Percentiles rank a stretch among this genome's conserved stretches.
Conservation (phyloP, 805 yeast species). For the Kluyveromyces dobzhanskii region DNA sequence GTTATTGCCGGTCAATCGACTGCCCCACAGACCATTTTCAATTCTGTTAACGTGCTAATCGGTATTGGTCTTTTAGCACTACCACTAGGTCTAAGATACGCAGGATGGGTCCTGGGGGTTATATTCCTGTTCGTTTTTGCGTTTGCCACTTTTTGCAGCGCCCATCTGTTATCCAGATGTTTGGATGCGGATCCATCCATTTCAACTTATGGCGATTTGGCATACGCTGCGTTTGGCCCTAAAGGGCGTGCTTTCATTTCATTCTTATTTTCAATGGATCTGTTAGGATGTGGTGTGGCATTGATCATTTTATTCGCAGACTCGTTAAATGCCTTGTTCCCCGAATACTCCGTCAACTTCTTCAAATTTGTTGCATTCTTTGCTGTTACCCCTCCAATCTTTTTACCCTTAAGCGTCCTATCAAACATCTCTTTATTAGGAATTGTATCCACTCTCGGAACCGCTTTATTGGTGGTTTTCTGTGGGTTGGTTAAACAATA, state of each 20-base stretch:
- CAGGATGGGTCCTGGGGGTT: slow-evolving; percentile 67
- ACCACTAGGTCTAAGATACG: slow-evolving; percentile 57
- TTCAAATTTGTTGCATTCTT: slow-evolving; percentile 65
- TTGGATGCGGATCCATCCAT: slow-evolving; percentile 74
- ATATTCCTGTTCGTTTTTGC: slow-evolving; percentile 55
- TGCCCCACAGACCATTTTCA: slow-evolving; percentile 67
- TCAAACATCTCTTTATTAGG: slow-evolving; percentile 66
- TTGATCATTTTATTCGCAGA: slow-evolving; percentile 78
- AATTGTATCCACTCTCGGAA: slow-evolving; percentile 57
- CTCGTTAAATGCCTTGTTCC: slow-evolving; percentile 64
- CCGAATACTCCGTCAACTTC: slow-evolving; percentile 40
- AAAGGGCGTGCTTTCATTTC: slow-evolving; percentile 69
- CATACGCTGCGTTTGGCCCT: slow-evolving; percentile 77
- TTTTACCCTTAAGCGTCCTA: slow-evolving; percentile 64
- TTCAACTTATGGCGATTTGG: slow-evolving; percentile 83
- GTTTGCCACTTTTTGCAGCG: slow-evolving; percentile 64
- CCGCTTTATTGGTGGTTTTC: slow-evolving; percentile 47
- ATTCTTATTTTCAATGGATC: slow-evolving; percentile 63
- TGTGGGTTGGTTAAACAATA: slow-evolving; percentile 55
- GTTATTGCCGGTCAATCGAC: slow-evolving; percentile 78
- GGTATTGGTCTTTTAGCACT: slow-evolving; percentile 71
- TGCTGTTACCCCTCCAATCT: slow-evolving; percentile 72
- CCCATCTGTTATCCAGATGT: slow-evolving; percentile 61
- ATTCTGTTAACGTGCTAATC: slow-evolving; percentile 66
- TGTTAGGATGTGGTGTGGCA: slow-evolving; percentile 76